Evolutionary conservation across 148 eudicot species (phyloP).

Genomic region (Rhododendron vialii): DNA sequence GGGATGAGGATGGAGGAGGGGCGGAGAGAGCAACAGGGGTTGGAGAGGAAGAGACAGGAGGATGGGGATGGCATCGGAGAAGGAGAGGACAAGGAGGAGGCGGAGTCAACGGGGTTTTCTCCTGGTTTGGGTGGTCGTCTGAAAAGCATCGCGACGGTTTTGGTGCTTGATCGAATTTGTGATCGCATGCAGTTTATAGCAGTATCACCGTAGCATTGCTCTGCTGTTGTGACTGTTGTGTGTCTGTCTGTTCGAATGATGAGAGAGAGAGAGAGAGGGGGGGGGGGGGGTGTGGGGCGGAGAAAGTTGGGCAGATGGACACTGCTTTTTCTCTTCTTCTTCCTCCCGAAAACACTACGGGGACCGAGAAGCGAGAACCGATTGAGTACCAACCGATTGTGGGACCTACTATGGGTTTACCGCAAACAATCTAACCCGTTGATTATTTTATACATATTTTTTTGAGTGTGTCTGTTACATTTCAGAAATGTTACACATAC

Average conservation of each 20-base stretch:
- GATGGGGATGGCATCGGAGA: slow-evolving; percentile 20
- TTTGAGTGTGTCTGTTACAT: too few relatives aligned
- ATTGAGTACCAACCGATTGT: too few relatives aligned
- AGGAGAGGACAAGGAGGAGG: slow-evolving; percentile 5
- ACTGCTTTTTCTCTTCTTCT: too few relatives aligned
- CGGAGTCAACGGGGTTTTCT: not conserved
- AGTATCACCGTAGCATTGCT: not conserved
- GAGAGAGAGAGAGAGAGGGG: too few relatives aligned
- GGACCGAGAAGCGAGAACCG: too few relatives aligned
- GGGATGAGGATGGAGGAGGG: slow-evolving; percentile 19
- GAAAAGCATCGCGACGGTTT: not conserved
- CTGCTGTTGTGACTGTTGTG: too few relatives aligned
- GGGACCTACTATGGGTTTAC: too few relatives aligned
- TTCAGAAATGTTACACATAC: too few relatives aligned
- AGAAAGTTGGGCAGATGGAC: too few relatives aligned
- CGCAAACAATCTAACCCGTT: too few relatives aligned
- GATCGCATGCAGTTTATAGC: not conserved
- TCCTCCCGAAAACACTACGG: too few relatives aligned
- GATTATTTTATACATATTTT: too few relatives aligned
- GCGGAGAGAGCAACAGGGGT: slow-evolving; percentile 22
- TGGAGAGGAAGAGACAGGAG: slow-evolving; percentile 26
- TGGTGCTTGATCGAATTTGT: not conserved
- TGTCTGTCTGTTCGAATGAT: not conserved
- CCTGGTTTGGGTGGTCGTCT: not conserved
- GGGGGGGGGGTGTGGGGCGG: not conserved